Base-by-base conservation (phyloP, 805 yeast genomes). In the Zygotorulaspora sp. region DNA sequence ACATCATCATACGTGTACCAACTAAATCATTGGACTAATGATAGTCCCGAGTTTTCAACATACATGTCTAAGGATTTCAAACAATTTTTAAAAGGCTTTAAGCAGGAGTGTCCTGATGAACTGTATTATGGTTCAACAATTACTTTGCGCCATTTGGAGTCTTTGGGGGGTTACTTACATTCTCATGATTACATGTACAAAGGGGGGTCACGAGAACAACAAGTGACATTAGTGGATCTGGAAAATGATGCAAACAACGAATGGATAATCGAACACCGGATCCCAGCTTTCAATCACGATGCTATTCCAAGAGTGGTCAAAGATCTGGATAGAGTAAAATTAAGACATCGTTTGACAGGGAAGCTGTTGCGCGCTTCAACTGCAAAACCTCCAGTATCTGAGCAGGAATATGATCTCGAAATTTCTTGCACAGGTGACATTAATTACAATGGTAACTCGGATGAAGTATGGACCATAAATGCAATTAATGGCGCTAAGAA, bases 391-490 rank as follows among this genome's bases (percentile, higher is more conserved):
- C 96, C 96, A 7, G 75, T 88, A 18, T 75, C 90, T 7, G 95
- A 86, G 55, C 92, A 86, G 53, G 97, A 92, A 40, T 89, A 90
- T 61, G 81, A 88, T 55, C 75, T 73, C 47, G 95, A 88, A 61
- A 95, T 88, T 1, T 74, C 85, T 18, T 78, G 86, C 46, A 55
- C 77, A 40, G 92, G 90, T 4, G 75, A 74, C 59, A 60, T 68
- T 5, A 75, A 78, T 1, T 75, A 76, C 53, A 63, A 65, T 2
- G 92, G 86, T 12, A 83, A 83, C 48, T 68, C 72, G 28, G 78
- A 77, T 55, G 88, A 84, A 57, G 74, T 75, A 45, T 88, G 87
- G 72, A 74, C 74, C 39, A 63, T 90, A 14, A 70, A 74, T 50
- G 71, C 80, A 24, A 57, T 67, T 4, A 62, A 65, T 38, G 57